phyloP scores from a whole-genome alignment of 1,284 basidiomycete species.

The Pseudozyma sp. region DNA sequence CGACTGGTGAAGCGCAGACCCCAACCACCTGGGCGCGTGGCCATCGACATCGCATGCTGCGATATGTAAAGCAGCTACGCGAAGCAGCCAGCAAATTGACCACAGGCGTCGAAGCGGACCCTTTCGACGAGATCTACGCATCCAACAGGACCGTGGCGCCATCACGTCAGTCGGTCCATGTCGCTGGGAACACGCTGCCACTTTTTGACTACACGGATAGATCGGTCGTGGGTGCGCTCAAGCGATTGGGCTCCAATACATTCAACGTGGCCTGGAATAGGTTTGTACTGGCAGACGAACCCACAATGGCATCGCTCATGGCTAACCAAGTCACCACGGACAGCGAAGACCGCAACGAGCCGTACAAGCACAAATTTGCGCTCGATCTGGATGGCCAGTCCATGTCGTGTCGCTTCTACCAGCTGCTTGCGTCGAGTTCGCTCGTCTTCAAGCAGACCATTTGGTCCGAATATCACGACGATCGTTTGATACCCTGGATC shows the following conservation, averaged over 20 bases:
- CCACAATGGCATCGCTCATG: constrained; percentile 9
- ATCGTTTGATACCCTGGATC: constrained; percentile 39
- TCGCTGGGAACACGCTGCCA: constrained; percentile 35
- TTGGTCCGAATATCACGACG: constrained; percentile 47
- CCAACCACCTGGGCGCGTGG: constrained; percentile 25
- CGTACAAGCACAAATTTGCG: constrained; percentile 25
- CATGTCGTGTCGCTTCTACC: constrained; percentile 48
- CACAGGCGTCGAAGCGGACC: constrained; percentile 22
- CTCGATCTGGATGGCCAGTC: constrained; percentile 35
- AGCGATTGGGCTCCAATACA: constrained; percentile 20
- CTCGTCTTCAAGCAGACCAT: constrained; percentile 42
- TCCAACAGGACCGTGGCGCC: constrained; percentile 8
- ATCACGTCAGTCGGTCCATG: constrained; percentile 29
- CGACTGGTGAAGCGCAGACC: constrained; percentile 22
- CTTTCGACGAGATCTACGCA: constrained; percentile 15
- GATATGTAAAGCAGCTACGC: constrained; percentile 40
- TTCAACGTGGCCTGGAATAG: constrained; percentile 23
- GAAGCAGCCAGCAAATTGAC: constrained; percentile 35
- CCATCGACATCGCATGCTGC: constrained; percentile 38
- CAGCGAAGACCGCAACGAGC: constrained; percentile 2
- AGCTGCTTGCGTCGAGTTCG: constrained; percentile 33
- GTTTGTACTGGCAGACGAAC: constrained; percentile 17
- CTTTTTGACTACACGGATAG: constrained; percentile 33
- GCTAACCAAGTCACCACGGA: constrained; percentile 19
- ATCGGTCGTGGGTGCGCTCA: constrained; percentile 5